phyloP scores from a whole-genome alignment of 202 grass and related monocot genomes.

The Cymbopogon flexuosus region DNA sequence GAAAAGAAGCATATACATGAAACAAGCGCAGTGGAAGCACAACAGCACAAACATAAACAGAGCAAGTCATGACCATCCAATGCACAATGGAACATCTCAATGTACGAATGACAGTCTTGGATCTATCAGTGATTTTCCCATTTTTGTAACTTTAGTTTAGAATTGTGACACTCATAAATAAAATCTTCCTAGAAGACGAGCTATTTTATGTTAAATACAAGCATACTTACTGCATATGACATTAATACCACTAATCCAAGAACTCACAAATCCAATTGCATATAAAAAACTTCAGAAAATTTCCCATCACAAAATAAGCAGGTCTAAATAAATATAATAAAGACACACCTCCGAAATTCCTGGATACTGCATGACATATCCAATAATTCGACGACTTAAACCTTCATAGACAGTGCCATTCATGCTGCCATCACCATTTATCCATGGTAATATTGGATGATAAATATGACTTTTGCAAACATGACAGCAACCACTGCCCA shows the following conservation, averaged over 20 bases:
- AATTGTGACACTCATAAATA: background rate
- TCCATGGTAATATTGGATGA: constrained; percentile 77
- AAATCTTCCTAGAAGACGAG: background rate
- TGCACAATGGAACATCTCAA: background rate
- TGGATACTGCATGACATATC: constrained; percentile 76
- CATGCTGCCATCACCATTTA: constrained; percentile 83
- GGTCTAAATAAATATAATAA: background rate
- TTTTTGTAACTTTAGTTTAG: background rate
- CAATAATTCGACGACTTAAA: constrained; percentile 65
- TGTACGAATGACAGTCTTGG: background rate
- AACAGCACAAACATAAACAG: background rate
- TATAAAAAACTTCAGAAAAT: background rate
- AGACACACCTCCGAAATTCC: constrained; percentile 55
- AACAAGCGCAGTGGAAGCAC: background rate
- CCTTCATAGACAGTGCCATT: constrained; percentile 66
- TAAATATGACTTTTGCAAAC: constrained; percentile 35
- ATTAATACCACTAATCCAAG: background rate
- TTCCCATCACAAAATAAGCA: background rate
- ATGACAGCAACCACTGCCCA: constrained; percentile 25
- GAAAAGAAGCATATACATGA: background rate
- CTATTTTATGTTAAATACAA: background rate
- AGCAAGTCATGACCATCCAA: background rate
- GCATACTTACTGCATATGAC: background rate
- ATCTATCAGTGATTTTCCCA: background rate
- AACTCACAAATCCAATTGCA: background rate